A percentile compares a stretch with the other conserved stretches of the same genome.
phyloP scores from a whole-genome alignment of 768 basidiomycete genomes.

The Mycena filopes region DNA sequence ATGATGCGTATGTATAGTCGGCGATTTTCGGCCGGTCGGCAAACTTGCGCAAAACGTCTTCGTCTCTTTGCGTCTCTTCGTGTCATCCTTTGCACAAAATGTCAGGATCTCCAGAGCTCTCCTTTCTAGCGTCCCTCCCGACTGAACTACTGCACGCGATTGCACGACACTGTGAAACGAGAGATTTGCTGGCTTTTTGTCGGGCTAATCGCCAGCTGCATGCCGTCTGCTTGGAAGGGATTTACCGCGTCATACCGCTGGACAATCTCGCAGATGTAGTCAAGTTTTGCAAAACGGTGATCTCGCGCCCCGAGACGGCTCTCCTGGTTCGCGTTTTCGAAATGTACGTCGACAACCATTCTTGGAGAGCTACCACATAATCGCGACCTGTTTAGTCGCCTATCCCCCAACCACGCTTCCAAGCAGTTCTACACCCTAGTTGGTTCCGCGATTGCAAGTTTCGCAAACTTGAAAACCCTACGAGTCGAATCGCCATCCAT shows the following conservation, averaged over 20 bases:
- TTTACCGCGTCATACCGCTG: conserved; percentile 11
- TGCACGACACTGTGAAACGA: not conserved
- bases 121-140: too few relatives aligned
- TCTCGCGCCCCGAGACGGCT: not conserved
- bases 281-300: conserved; percentile 6
- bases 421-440: conserved; percentile 5
- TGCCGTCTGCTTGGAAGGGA: not conserved
- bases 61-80: too few relatives aligned
- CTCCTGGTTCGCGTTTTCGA: not conserved
- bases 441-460: not conserved
- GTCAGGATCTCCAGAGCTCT: too few relatives aligned
- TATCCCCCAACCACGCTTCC: not conserved
- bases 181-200: conserved; percentile 6
- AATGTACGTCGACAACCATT: too few relatives aligned
- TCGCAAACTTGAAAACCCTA: not conserved
- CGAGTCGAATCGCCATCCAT: not conserved
- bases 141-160: conserved; percentile 11
- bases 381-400: not conserved
- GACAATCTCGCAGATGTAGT: not conserved
- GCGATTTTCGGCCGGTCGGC: too few relatives aligned
- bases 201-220: conserved; percentile 11
- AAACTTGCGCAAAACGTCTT: too few relatives aligned
- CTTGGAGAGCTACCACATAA: not conserved
- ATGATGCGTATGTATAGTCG: too few relatives aligned
- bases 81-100: too few relatives aligned